Percentiles rank a stretch among this genome's conserved stretches.
These are phyloP conservation scores for Fusarium acutatum DNA, from an alignment of 2,329 filamentous ascomycete genomes.

Conservation along the genomic window DNA sequence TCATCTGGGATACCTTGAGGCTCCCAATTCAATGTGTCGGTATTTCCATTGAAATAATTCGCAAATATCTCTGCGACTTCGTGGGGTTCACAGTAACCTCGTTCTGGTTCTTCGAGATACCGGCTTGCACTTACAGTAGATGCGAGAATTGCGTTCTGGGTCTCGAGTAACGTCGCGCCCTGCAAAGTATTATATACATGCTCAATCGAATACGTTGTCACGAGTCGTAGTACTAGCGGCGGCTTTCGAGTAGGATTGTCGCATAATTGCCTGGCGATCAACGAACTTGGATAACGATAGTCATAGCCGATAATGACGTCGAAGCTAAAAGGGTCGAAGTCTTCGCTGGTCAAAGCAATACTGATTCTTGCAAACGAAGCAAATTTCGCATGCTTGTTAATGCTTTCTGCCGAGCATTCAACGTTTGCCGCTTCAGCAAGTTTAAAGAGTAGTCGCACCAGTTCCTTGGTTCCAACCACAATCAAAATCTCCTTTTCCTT, in stretches of 20 bases:
- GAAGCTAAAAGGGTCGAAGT: constrained; percentile 50
- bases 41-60: constrained; percentile 52
- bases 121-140: constrained; percentile 48
- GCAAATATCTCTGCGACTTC: constrained; percentile 58
- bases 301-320: constrained; percentile 66
- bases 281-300: constrained; percentile 54
- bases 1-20: constrained; percentile 57
- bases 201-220: constrained; percentile 62
- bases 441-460: constrained; percentile 62
- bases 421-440: constrained; percentile 54
- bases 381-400: constrained; percentile 43
- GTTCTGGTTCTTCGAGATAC: constrained; percentile 53
- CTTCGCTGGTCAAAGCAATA: constrained; percentile 53
- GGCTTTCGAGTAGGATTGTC: constrained; percentile 36
- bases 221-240: constrained; percentile 59
- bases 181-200: constrained; percentile 59
- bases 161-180: constrained; percentile 51
- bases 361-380: constrained; percentile 52
- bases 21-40: constrained; percentile 55
- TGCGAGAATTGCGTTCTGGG: constrained; percentile 56
- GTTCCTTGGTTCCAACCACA: constrained; percentile 58
- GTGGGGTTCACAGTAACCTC: constrained; percentile 53
- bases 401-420: constrained; percentile 46
- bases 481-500: constrained; percentile 61
- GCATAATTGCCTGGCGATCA: constrained; percentile 36